phyloP scores from a whole-genome alignment of 2,329 filamentous ascomycete genomes.

The Metarhizium guizhouense region DNA sequence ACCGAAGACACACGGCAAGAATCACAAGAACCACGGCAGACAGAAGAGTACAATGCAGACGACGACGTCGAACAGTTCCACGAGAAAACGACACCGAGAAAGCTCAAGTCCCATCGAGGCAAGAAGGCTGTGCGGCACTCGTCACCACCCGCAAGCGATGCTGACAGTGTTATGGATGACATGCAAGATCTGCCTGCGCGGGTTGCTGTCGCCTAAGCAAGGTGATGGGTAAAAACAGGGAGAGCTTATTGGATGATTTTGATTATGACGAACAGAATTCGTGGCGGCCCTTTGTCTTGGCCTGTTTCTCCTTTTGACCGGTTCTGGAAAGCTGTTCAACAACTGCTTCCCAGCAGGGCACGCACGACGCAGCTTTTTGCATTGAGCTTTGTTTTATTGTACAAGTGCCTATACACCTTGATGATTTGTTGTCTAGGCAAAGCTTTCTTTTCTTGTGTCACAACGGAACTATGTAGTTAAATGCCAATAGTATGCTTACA shows the following conservation, averaged over 20 bases:
- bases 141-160: constrained; percentile 12
- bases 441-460: not conserved
- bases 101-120: constrained; percentile 14
- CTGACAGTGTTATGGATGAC: constrained; percentile 31
- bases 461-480: not conserved
- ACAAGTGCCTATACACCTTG: not conserved
- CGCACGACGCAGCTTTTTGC: not conserved
- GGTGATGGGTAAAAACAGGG: not conserved
- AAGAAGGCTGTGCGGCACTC: constrained; percentile 6
- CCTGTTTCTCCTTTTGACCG: no score
- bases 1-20: constrained; percentile 19
- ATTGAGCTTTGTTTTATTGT: not conserved
- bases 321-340: no score
- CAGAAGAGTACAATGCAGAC: constrained; percentile 15
- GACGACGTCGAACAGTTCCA: constrained; percentile 17
- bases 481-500: not conserved
- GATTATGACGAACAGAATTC: not conserved
- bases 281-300: not conserved
- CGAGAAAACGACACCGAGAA: constrained; percentile 20
- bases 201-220: not conserved
- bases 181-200: constrained; percentile 33
- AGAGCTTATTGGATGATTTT: not conserved
- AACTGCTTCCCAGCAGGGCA: not conserved
- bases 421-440: not conserved
- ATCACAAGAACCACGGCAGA: constrained; percentile 6